These are phyloP conservation scores for Chenopodium album DNA, from an alignment of 148 eudicot species.

Conservation along the genomic window DNA sequence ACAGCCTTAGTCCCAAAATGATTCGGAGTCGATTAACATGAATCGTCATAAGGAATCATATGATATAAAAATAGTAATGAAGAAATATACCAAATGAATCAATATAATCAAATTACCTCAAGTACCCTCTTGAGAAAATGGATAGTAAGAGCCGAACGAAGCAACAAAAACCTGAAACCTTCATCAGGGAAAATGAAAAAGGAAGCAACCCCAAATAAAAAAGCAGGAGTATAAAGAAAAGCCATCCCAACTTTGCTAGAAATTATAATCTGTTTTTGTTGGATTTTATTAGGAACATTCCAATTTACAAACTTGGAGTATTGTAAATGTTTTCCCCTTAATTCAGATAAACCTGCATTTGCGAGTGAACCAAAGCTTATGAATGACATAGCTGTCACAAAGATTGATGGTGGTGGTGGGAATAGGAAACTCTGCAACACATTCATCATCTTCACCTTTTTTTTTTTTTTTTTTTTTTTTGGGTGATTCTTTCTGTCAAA, in stretches of 20 bases:
- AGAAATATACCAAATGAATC: neutral
- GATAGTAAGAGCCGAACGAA: constrained; percentile 35
- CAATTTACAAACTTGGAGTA: constrained; percentile 39
- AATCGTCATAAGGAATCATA: no score
- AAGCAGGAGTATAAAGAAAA: constrained; percentile 39
- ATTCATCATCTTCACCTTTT: neutral
- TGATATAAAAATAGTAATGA: no score
- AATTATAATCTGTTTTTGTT: neutral
- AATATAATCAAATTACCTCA: constrained; percentile 30
- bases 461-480: neutral
- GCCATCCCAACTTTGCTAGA: constrained; percentile 45
- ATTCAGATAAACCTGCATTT: constrained; percentile 26
- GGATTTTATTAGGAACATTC: neutral
- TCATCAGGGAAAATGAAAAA: constrained; percentile 32
- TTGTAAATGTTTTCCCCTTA: constrained; percentile 37
- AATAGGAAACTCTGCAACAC: constrained; percentile 27
- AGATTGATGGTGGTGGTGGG: constrained; percentile 35
- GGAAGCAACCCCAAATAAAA: constrained; percentile 35
- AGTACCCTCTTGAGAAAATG: constrained; percentile 52
- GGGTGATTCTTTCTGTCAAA: neutral
- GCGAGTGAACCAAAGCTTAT: constrained; percentile 17
- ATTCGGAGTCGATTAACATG: no score
- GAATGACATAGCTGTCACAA: constrained; percentile 24
- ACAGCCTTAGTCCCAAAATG: no score
- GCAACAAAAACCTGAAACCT: constrained; percentile 37